Base-by-base conservation (phyloP, 345 rosid species). In the Dovyalis caffra region DNA sequence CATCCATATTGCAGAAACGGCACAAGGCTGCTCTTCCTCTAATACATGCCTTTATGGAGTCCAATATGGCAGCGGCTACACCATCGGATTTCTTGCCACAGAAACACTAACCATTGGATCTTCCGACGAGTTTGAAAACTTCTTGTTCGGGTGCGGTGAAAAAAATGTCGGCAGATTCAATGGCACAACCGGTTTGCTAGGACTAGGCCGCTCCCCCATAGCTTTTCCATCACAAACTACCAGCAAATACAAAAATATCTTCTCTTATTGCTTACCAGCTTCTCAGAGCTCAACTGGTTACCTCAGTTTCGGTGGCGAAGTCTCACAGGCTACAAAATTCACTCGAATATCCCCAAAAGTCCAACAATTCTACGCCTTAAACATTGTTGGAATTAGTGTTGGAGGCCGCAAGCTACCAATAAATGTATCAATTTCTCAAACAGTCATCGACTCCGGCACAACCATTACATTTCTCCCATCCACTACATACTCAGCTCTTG, bases 401-500 rank as follows among this genome's bases (percentile, higher is more conserved):
- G 66, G 11, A 15, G 66, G 66, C 14, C 35, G n/a, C 66, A 5
- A 26, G 8, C 34, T 62, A 7, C n/a, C 23, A 16, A 31, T 62
- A 10, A n/a, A 62, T 5, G 20, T 8, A 2, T 62, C 66, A 0
- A 5, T 62, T 32, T 62, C 29, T 62, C 14, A 3, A 60, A 67
- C 82, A 3, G 65, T 72, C 0, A 64, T 83, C 4, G 84, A 84
- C 43, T 78, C 87, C 0, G 87, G 87, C 8, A 80, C 86, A 9
- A 45, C 69, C 2, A 63, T 83, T 31, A 70, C 81, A 29, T 68
- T 56, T 8, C 38, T 83, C 10, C 81, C 83, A 7, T 32, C 71
- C 0, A 12, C 61, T 0, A 64, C 68, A 20, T 77, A 79, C 45
- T 16, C 31, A 3, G 71, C 28, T 2, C 64, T 82, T 43, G 31